Percentiles rank a stretch among this genome's conserved stretches.
These are phyloP conservation scores for Macrocybe gigantea DNA, from an alignment of 768 basidiomycete species.

Conservation along the genomic window DNA sequence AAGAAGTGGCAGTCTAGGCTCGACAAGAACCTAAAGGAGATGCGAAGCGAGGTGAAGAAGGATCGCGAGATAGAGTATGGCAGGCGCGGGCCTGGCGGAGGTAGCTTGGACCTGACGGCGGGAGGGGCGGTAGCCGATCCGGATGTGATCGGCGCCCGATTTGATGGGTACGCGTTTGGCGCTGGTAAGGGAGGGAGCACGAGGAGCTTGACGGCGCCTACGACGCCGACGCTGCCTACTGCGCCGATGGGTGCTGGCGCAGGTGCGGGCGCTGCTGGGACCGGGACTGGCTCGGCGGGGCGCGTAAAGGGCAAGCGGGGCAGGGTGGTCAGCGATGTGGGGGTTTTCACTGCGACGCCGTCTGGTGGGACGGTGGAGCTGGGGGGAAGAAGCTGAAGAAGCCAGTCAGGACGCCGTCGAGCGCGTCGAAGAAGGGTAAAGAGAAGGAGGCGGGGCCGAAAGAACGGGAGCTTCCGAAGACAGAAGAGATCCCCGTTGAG, in stretches of 20 bases:
- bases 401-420: constrained; percentile 1
- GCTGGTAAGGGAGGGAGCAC: not conserved
- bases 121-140: no score
- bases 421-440: not conserved
- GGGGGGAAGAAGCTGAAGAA: constrained; percentile 7
- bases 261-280: not conserved
- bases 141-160: not conserved
- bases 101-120: no score
- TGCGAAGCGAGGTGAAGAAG: no score
- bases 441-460: not conserved
- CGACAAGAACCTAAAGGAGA: no score
- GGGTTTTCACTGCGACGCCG: not conserved
- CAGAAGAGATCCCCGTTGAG: not conserved
- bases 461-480: not conserved
- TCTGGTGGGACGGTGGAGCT: not conserved
- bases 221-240: no score
- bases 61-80: no score
- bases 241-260: not conserved
- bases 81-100: no score
- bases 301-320: not conserved
- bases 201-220: no score
- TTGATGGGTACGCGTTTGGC: not conserved
- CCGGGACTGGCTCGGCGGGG: not conserved
- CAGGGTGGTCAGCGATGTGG: constrained; percentile 1
- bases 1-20: no score